Percentiles rank a stretch among this genome's conserved stretches.
These are phyloP conservation scores for Botrytis fragariae DNA, from an alignment of 2,329 filamentous ascomycete genomes.

Conservation along the genomic window DNA sequence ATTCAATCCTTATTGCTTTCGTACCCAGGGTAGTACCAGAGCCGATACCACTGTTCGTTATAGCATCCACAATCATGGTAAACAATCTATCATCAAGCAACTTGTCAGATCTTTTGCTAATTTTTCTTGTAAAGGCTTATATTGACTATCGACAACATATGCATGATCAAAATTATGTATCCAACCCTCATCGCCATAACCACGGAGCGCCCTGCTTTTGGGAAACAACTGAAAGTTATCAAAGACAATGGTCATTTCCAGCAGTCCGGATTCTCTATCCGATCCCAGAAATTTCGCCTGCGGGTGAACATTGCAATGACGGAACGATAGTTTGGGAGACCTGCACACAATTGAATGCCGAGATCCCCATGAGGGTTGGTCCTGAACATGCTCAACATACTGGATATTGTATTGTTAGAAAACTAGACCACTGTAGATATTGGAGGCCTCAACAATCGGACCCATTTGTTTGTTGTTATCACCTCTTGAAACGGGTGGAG, in stretches of 20 bases:
- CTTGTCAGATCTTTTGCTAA: not conserved
- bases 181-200: not conserved
- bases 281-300: not conserved
- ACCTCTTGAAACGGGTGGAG: not conserved
- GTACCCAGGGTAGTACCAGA: not conserved
- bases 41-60: not conserved
- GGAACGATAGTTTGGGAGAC: not conserved
- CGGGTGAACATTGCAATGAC: not conserved
- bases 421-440: not conserved
- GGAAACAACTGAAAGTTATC: not conserved
- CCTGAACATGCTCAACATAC: not conserved
- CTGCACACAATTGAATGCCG: too few relatives aligned
- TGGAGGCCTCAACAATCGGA: not conserved
- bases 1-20: not conserved
- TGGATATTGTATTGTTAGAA: not conserved
- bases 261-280: not conserved
- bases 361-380: not conserved
- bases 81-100: not conserved
- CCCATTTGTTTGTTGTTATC: not conserved
- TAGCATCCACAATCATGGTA: not conserved
- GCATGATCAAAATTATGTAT: not conserved
- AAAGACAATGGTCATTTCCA: conserved; percentile 3
- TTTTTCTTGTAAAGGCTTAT: not conserved
- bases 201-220: not conserved
- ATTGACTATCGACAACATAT: not conserved